Conservation (phyloP, 1,284 basidiomycete species). For the Moesziomyces parantarcticus region DNA sequence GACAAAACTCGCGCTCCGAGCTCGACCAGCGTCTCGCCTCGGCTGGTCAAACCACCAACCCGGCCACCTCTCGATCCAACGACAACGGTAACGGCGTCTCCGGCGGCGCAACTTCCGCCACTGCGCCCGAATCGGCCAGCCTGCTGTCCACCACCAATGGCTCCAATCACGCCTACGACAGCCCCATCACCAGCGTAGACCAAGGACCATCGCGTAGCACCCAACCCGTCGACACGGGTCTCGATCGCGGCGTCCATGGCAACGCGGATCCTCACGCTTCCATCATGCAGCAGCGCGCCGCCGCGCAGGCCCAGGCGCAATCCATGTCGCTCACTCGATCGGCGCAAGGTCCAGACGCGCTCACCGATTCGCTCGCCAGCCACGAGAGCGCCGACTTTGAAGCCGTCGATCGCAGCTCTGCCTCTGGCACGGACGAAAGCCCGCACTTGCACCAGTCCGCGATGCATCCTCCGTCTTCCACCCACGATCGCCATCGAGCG, state of each 20-base stretch:
- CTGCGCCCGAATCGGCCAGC: constrained; percentile 5
- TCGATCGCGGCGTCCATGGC: constrained; percentile 5
- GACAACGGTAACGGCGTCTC: background rate
- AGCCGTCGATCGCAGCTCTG: constrained; percentile 48
- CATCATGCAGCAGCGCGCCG: constrained; percentile 61
- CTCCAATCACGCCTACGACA: constrained; percentile 17
- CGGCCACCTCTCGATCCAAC: background rate
- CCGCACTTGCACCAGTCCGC: constrained; percentile 6
- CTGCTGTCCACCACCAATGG: constrained; percentile 17
- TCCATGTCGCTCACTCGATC: constrained; percentile 21
- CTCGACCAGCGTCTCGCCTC: constrained; percentile 19
- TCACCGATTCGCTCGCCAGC: constrained; percentile 23
- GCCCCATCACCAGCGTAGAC: constrained; percentile 38
- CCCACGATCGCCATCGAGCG: constrained; percentile 16
- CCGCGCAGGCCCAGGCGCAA: constrained; percentile 54
- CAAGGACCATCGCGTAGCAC: constrained; percentile 31
- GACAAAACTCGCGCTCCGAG: constrained; percentile 36
- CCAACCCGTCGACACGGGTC: constrained; percentile 26
- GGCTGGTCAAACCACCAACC: background rate
- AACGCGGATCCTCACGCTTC: constrained; percentile 32
- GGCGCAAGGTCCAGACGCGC: constrained; percentile 13
- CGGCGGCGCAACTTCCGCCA: background rate
- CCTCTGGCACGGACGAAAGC: constrained; percentile 40
- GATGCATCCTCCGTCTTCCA: constrained; percentile 8
- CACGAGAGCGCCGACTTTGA: constrained; percentile 43